Percentiles rank a stretch among this genome's conserved stretches.
Conservation (phyloP, 768 basidiomycete species). For the Mycena polygramma region DNA sequence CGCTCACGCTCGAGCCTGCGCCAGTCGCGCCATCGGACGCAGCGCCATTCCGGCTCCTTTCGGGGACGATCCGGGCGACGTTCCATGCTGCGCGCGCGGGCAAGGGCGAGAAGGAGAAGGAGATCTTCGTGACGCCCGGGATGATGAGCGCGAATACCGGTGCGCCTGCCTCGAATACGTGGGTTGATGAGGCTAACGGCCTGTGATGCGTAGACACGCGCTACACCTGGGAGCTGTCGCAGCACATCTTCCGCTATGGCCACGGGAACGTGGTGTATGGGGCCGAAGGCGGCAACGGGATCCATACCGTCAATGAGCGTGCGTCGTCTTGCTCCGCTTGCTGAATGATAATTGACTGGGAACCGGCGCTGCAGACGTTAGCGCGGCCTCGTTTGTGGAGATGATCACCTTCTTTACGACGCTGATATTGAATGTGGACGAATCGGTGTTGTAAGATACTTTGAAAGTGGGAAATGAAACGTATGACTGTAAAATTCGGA, state of each 20-base stretch:
- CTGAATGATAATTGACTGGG: no score
- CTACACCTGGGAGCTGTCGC: conserved; percentile 49
- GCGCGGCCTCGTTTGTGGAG: no score
- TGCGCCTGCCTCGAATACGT: conserved; percentile 19
- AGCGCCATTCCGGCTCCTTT: conserved; percentile 48
- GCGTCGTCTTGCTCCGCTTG: no score
- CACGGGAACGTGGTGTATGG: conserved; percentile 43
- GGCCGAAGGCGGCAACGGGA: no score
- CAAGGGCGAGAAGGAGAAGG: not conserved
- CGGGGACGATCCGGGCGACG: conserved; percentile 56
- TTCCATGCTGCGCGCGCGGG: conserved; percentile 45
- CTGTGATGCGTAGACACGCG: conserved; percentile 46
- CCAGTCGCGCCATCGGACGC: conserved; percentile 52
- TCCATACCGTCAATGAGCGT: no score
- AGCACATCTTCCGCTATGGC: conserved; percentile 63
- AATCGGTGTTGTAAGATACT: not conserved
- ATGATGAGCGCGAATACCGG: conserved; percentile 53
- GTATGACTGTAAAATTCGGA: no score
- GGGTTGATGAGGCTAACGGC: no score
- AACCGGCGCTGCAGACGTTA: no score
- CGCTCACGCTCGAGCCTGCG: conserved; percentile 60
- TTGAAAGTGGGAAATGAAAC: not conserved
- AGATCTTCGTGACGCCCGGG: conserved; percentile 43
- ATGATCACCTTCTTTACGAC: no score
- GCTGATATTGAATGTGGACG: no score